phyloP scores from a whole-genome alignment of 768 basidiomycete species.

The Dacryopinax primogenitus region DNA sequence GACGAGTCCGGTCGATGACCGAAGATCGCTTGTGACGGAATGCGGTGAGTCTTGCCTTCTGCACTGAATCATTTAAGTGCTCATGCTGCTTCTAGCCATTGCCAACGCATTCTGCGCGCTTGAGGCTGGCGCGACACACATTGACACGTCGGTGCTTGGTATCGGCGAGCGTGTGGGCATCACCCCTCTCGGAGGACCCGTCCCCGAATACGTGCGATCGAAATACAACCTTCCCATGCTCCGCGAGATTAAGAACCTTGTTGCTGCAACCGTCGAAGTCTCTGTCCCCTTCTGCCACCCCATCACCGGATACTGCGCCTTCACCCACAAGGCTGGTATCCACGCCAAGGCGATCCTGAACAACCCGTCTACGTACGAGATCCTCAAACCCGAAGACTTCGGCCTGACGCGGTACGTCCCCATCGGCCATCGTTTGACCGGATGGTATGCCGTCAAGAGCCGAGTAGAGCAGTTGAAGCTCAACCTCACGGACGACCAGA shows the following conservation, averaged over 20 bases:
- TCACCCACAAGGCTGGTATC: slow-evolving; percentile 99
- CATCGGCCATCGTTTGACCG: slow-evolving; percentile 93
- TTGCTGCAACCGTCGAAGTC: slow-evolving; percentile 96
- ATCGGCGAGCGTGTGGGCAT: slow-evolving; percentile 99
- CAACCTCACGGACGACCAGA: slow-evolving; percentile 77
- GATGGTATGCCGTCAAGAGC: slow-evolving; percentile 99
- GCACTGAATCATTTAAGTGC: too few relatives aligned
- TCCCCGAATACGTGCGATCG: slow-evolving; percentile 97
- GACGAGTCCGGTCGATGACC: too few relatives aligned
- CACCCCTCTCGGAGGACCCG: slow-evolving; percentile 89
- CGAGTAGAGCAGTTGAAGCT: slow-evolving; percentile 95
- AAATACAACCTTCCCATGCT: slow-evolving; percentile 98
- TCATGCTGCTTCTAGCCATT: too few relatives aligned
- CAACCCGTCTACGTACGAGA: slow-evolving; percentile 98
- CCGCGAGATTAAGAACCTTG: slow-evolving; percentile 95
- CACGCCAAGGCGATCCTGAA: slow-evolving; percentile 99
- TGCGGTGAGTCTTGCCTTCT: too few relatives aligned
- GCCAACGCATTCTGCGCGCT: slow-evolving; percentile 97
- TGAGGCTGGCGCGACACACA: slow-evolving; percentile 97
- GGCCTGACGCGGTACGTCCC: slow-evolving; percentile 96
- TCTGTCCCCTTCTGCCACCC: slow-evolving; percentile 96
- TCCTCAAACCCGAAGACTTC: slow-evolving; percentile 98
- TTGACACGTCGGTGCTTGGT: slow-evolving; percentile 94
- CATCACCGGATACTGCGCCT: slow-evolving; percentile 96
- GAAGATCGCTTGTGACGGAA: too few relatives aligned